phyloP scores from a whole-genome alignment of 2,329 filamentous ascomycete species.

The Calonectria hawksworthii region DNA sequence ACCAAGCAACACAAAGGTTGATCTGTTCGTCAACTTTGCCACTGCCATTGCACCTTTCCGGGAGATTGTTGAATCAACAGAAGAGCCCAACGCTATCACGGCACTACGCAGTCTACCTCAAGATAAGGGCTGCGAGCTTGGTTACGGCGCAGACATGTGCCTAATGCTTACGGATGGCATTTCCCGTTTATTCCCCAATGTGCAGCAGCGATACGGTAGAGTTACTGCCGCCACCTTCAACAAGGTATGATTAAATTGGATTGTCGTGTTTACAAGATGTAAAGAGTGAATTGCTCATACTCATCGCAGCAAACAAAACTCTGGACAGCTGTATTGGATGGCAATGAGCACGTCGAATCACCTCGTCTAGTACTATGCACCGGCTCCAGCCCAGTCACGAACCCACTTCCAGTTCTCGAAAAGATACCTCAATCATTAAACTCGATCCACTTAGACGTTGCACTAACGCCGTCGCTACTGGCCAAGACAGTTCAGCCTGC shows the following conservation, averaged over 20 bases:
- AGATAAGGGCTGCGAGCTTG: conserved; percentile 69
- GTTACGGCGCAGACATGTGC: conserved; percentile 70
- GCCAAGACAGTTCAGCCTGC: conserved; percentile 42
- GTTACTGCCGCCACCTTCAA: conserved; percentile 52
- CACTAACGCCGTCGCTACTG: conserved; percentile 67
- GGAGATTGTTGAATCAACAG: conserved; percentile 61
- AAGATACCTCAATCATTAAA: conserved; percentile 21
- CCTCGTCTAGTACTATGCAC: conserved; percentile 69
- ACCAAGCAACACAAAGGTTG: conserved; percentile 73
- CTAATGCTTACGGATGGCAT: conserved; percentile 61
- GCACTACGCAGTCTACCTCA: conserved; percentile 67
- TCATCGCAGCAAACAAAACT: conserved; percentile 24
- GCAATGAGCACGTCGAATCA: conserved; percentile 52
- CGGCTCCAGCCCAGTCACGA: conserved; percentile 64
- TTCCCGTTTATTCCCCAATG: conserved; percentile 51
- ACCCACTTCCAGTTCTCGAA: conserved; percentile 57
- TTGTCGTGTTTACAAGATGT: neutral
- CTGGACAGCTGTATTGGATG: conserved; percentile 45
- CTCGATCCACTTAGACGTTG: conserved; percentile 64
- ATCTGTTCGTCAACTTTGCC: conserved; percentile 70
- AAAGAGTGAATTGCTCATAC: neutral
- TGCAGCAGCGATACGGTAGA: conserved; percentile 54
- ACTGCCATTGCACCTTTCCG: conserved; percentile 66
- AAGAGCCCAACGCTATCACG: conserved; percentile 67
- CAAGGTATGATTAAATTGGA: conserved; percentile 27